Base-by-base conservation (phyloP, 495 filamentous ascomycete species). In the Aspergillus leporis region DNA sequence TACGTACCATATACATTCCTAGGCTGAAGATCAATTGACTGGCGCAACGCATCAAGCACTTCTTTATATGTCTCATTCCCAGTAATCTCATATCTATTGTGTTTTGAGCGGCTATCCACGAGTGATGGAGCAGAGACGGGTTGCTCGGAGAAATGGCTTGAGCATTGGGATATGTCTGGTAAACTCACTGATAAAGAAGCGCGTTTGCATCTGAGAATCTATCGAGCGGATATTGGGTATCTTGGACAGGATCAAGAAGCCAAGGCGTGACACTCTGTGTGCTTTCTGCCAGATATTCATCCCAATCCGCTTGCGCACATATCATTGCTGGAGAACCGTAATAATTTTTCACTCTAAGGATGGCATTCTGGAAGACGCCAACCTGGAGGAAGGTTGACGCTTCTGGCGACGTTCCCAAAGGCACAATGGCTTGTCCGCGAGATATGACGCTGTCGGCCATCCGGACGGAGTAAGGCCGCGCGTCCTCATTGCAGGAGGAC, bases 361-460 rank as follows among this genome's bases (percentile, higher is more conserved):
- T 47, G 13, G 74, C 70, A 1, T 65, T 62, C 52, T 78, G 74
- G 34, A 74, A 73, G 45, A 77, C 47, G 8, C 76, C 77, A 25
- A 76, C 68, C 54, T 78, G 70, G 13, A 80, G 59, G 31, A 70
- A 63, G 14, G 69, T 65, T 12, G 77, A 75, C 2, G 67, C 53
- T 13, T 69, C 70, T 9, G 51, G 32, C 21, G 67, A 65, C 0
- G 51, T 50, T 4, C 56, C 58, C 2, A 55, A n/a, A 41, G 65
- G 63, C 46, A 74, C 65, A 55, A 77, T 50, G 19, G 72, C 61
- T 22, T 82, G 76, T 31, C 74, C 73, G 31, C 74, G 72, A 8
- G 67, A 60, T 53, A 83, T 82, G 59, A 80, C 70, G 50, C 76
- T 80, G 61, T 82, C 74, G 36, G 78, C 74, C 77, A 80, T 78